Evolutionary conservation across 2,329 filamentous ascomycete genomes (phyloP), one percentile per base, ranked within the genome.

Genomic region (Lasiodiplodia hormozganensis): DNA sequence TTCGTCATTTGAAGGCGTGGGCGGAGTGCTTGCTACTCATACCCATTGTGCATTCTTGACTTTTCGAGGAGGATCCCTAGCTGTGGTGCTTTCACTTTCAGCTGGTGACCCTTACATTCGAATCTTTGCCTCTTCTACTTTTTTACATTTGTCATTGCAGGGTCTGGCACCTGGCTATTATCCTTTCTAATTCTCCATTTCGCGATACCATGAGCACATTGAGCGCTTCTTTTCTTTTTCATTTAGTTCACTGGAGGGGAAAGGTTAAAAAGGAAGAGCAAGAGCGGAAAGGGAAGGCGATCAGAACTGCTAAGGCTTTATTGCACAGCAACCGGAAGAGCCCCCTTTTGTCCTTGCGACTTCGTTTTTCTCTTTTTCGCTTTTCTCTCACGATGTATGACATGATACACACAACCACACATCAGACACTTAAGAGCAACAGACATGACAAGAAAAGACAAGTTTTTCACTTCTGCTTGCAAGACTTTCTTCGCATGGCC

Each of bases 351-450:
- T 16, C 21, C 34, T 38, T 18, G n/a, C 10, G 18, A 14, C 21
- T 62, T 36, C 11, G 25, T 49, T 43, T 31, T 31, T 34, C 21
- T 18, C 43, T 34, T 49, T 62, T 7, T 34, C 21, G 3, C 11
- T 62, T 62, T 52, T 38, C 14, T 38, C 21, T 64, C 60, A 64
- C 60, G 60, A 64, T 64, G 60, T 64, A 64, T 64, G 60, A 64
- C 60, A 64, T 62, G 58, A 62, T 62, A 62, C 58, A 62, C 58
- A 62, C 38, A 62, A 43, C 28, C 25, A 18, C n/a, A 57, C 54
- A 57, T 21, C 25, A 62, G n/a, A 40, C 36, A 60, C 54, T 25
- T 8, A 64, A 64, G 60, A 52, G 34, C 43, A 51, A 52, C 60
- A 52, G 60, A 52, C 60, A 64, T 64, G 60, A 64, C 36, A 64